Evolutionary conservation across 1,284 basidiomycete genomes (phyloP).

Genomic region (Nidula niveotomentosa): DNA sequence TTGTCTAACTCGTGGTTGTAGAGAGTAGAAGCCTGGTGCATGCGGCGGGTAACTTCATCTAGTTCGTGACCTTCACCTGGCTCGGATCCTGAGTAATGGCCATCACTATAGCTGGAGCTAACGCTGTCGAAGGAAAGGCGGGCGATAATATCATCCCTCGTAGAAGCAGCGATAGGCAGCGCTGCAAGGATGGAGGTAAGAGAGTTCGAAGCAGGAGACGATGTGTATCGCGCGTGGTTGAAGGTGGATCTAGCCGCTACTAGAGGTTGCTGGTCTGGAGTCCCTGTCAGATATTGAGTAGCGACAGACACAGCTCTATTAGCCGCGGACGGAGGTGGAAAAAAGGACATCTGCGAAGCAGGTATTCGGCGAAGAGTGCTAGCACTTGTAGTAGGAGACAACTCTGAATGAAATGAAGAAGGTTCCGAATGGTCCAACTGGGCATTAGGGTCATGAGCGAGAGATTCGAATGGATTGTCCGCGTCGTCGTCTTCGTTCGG

Average conservation of each 20-base stretch:
- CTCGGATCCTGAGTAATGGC: constrained; percentile 20
- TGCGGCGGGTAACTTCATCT: constrained; percentile 30
- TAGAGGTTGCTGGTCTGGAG: constrained; percentile 10
- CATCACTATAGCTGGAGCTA: constrained; percentile 39
- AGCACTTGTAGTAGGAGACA: constrained; percentile 7
- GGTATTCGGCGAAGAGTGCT: constrained; percentile 50
- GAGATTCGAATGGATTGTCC: constrained; percentile 7
- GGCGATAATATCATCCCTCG: constrained; percentile 49
- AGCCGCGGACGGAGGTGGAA: constrained; percentile 44
- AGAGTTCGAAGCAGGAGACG: constrained; percentile 30
- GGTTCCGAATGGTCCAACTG: too few relatives aligned
- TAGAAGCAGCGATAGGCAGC: constrained; percentile 47
- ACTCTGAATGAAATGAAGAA: too few relatives aligned
- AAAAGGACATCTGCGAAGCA: constrained; percentile 55
- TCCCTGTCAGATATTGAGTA: background rate
- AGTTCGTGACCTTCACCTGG: constrained; percentile 42
- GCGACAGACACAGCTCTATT: constrained; percentile 9
- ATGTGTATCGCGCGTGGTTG: constrained; percentile 21
- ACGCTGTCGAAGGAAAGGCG: constrained; percentile 50
- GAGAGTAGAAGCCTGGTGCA: background rate
- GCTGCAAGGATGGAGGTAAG: constrained; percentile 42
- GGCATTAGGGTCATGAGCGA: background rate
- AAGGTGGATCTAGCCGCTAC: constrained; percentile 9
- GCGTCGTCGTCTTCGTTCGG: constrained; percentile 9
- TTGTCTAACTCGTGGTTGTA: background rate